Percentiles rank a stretch among this genome's conserved stretches.
Evolutionary conservation across 139 green algal genomes (phyloP).

Genomic region (Chlorella ohadii): DNA sequence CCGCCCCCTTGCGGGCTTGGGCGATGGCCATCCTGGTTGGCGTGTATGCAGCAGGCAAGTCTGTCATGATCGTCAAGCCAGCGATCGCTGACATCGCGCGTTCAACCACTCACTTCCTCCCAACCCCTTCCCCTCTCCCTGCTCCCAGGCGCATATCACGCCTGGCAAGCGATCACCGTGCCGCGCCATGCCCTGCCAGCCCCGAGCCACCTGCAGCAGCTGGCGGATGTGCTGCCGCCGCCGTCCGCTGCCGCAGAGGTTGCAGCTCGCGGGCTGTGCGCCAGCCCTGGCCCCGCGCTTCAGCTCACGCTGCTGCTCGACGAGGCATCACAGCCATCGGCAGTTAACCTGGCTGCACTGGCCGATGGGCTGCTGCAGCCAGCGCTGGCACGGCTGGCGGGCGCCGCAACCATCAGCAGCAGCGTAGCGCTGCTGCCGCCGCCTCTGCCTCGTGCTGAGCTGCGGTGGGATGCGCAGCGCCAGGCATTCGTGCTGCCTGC

Average conservation of each 20-base stretch:
- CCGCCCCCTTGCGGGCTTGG: not conserved
- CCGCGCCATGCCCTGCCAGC: not conserved
- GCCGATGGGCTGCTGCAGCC: not conserved
- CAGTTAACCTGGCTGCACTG: not conserved
- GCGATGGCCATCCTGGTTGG: not conserved
- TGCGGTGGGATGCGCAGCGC: not conserved
- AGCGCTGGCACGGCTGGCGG: not conserved
- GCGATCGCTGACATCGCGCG: too few relatives aligned
- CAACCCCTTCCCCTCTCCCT: not conserved
- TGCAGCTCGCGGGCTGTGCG: not conserved
- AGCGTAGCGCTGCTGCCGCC: not conserved
- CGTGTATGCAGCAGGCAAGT: slow-evolving; percentile 17
- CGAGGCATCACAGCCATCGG: not conserved
- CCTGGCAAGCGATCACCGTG: not conserved
- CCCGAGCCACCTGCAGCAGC: not conserved
- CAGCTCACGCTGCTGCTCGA: not conserved
- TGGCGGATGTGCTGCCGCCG: not conserved
- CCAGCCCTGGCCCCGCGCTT: not conserved
- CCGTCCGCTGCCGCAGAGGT: not conserved
- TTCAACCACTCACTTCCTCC: too few relatives aligned
- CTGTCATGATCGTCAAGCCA: not conserved
- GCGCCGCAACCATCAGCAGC: not conserved
- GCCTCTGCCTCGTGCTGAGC: not conserved
- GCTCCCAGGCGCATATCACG: slow-evolving; percentile 20
- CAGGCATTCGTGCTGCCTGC: not conserved